phyloP scores from a whole-genome alignment of 352 stramenopile genomes.

The Pythium apleroticum region DNA sequence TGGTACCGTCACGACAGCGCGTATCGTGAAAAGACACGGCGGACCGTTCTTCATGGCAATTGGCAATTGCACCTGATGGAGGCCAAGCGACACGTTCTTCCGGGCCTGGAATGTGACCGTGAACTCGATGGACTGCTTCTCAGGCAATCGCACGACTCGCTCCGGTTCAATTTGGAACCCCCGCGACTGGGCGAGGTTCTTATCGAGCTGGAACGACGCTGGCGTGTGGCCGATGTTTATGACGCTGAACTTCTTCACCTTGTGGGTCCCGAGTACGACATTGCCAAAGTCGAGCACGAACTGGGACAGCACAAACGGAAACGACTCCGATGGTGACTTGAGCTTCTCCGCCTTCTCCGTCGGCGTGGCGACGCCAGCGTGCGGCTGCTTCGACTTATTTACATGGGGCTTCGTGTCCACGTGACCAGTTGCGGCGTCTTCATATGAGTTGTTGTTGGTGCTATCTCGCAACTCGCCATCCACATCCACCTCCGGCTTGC shows the following conservation, averaged over 20 bases:
- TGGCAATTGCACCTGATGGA: conserved; percentile 79
- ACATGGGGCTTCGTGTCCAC: neutral
- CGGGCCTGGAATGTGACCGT: conserved; percentile 89
- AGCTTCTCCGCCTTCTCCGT: neutral
- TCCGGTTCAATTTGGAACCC: conserved; percentile 94
- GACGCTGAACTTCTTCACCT: conserved; percentile 91
- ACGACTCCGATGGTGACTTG: conserved; percentile 35
- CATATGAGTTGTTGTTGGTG: neutral
- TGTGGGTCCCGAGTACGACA: conserved; percentile 90
- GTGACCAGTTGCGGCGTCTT: neutral
- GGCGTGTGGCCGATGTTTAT: conserved; percentile 89
- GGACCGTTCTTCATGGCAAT: conserved; percentile 91
- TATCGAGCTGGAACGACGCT: conserved; percentile 91
- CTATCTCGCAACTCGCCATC: neutral
- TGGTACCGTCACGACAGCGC: conserved; percentile 90
- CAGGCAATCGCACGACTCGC: conserved; percentile 90
- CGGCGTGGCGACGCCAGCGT: neutral
- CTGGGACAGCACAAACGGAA: conserved; percentile 84
- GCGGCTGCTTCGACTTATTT: conserved; percentile 2
- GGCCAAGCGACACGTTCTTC: conserved; percentile 82
- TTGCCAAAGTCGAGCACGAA: conserved; percentile 95
- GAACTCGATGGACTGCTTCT: conserved; percentile 89
- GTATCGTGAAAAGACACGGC: conserved; percentile 80
- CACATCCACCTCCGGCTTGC: neutral
- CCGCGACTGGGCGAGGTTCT: conserved; percentile 80